phyloP scores from a whole-genome alignment of 2,329 filamentous ascomycete genomes.

The Calcarisporium arbuscula region DNA sequence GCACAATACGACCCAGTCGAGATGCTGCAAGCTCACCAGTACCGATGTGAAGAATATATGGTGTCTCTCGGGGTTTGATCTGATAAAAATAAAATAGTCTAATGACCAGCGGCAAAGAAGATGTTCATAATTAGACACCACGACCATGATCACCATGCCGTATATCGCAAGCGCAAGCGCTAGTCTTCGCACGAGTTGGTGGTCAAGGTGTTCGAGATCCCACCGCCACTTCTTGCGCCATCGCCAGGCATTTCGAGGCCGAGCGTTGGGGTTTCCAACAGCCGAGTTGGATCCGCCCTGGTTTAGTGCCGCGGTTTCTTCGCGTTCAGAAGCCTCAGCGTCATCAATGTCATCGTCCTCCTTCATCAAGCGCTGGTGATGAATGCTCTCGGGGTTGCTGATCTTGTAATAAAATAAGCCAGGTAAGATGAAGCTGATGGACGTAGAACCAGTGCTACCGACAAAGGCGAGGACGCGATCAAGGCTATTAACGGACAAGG shows the following conservation, averaged over 20 bases:
- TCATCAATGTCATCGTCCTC: slow-evolving; percentile 82
- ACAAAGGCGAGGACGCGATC: slow-evolving; percentile 93
- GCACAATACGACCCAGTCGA: too few species aligned
- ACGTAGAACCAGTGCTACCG: slow-evolving; percentile 87
- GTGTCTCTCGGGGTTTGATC: too few species aligned
- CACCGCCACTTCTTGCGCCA: slow-evolving; percentile 52
- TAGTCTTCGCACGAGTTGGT: slow-evolving; percentile 60
- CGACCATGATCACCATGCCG: slow-evolving; percentile 79
- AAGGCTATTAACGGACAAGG: slow-evolving; percentile 83
- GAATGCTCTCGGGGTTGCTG: slow-evolving; percentile 76
- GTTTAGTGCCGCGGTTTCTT: slow-evolving; percentile 37
- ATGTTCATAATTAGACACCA: slow-evolving; percentile 82
- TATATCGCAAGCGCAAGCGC: slow-evolving; percentile 76
- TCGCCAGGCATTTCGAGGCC: slow-evolving; percentile 35
- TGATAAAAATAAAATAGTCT: slow-evolving; percentile 8
- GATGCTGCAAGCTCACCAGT: too few species aligned
- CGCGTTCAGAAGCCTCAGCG: slow-evolving; percentile 41
- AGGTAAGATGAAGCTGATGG: slow-evolving; percentile 93
- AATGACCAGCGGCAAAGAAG: slow-evolving; percentile 66
- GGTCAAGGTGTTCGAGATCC: slow-evolving; percentile 58
- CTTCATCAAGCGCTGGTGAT: slow-evolving; percentile 82
- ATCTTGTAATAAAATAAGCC: slow-evolving; percentile 99
- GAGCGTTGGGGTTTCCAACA: slow-evolving; percentile 27
- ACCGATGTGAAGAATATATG: too few species aligned
- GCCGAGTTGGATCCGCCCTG: slow-evolving; percentile 41